Evolutionary conservation across 768 basidiomycete species (phyloP).

Genomic region (Clitopilus hobsonii): DNA sequence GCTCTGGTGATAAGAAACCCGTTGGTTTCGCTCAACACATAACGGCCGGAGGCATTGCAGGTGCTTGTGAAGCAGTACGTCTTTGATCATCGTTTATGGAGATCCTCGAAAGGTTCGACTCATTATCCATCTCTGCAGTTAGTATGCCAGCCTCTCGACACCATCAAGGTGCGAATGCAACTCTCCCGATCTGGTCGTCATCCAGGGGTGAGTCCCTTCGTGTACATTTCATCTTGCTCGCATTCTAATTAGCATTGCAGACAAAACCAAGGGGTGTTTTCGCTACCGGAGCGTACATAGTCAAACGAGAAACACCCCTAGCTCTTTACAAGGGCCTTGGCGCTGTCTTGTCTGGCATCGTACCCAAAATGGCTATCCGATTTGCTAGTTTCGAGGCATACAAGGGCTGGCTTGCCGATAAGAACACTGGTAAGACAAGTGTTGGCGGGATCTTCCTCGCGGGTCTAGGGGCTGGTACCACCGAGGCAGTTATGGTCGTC

Average conservation of each 20-base stretch:
- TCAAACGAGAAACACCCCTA: constrained; percentile 86
- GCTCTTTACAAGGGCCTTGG: constrained; percentile 98
- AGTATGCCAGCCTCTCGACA: constrained; percentile 91
- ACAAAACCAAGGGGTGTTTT: constrained; percentile 90
- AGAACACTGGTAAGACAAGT: constrained; percentile 72
- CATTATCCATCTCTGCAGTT: constrained; percentile 35
- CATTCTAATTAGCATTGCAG: no score
- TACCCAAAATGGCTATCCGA: constrained; percentile 99
- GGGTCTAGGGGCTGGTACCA: constrained; percentile 91
- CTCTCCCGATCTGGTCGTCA: constrained; percentile 74
- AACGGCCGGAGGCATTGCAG: constrained; percentile 91
- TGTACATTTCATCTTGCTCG: no score
- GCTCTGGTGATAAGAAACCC: constrained; percentile 62
- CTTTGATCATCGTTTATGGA: not conserved
- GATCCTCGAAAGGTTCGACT: not conserved
- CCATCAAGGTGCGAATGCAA: constrained; percentile 99
- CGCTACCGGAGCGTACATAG: constrained; percentile 85
- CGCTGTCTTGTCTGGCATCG: constrained; percentile 93
- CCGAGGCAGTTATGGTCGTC: constrained; percentile 91
- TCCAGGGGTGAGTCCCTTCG: constrained; percentile 75
- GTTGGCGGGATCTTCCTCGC: constrained; percentile 86
- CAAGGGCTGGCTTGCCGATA: constrained; percentile 76
- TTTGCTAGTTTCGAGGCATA: constrained; percentile 98
- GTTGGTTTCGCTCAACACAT: constrained; percentile 87
- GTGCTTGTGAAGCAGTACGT: constrained; percentile 86